Conservation (phyloP, 306 rosid genomes). For the Phaseolus lunatus region DNA sequence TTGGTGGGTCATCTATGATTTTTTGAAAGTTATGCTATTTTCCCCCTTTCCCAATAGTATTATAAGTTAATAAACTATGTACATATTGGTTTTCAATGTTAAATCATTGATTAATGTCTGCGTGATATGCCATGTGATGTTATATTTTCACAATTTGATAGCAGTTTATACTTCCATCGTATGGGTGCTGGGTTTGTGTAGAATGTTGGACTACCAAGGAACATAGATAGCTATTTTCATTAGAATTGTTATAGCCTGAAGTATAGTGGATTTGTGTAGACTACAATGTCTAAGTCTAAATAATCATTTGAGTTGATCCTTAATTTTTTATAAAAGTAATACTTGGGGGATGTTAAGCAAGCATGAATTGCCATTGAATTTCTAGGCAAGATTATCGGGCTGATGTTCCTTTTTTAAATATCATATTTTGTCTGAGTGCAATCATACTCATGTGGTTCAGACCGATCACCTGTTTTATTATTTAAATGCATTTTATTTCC, state of each 20-base stretch:
- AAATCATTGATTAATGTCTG: slow-evolving; percentile 6
- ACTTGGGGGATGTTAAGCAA: background rate
- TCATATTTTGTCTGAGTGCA: slow-evolving; percentile 1
- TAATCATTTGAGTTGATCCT: slow-evolving; percentile 16
- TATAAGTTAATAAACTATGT: background rate
- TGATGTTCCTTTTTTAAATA: background rate
- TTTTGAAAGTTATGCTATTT: background rate
- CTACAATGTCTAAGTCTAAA: background rate
- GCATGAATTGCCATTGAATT: slow-evolving; percentile 18
- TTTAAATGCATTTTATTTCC: no score
- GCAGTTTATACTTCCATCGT: background rate
- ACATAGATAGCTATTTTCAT: background rate
- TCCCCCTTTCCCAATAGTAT: background rate
- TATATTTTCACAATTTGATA: background rate
- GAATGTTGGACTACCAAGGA: background rate
- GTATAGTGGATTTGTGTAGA: slow-evolving; percentile 4
- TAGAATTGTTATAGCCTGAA: slow-evolving; percentile 12
- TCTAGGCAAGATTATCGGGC: background rate
- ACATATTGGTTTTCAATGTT: slow-evolving; percentile 30
- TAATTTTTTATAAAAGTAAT: background rate
- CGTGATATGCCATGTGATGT: slow-evolving; percentile 1
- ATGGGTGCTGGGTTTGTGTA: background rate
- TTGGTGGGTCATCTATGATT: slow-evolving; percentile 52
- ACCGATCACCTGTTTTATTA: no score
- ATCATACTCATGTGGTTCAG: background rate